Conservation (phyloP, 2,329 filamentous ascomycete species). For the Aspergillus caelatus region DNA sequence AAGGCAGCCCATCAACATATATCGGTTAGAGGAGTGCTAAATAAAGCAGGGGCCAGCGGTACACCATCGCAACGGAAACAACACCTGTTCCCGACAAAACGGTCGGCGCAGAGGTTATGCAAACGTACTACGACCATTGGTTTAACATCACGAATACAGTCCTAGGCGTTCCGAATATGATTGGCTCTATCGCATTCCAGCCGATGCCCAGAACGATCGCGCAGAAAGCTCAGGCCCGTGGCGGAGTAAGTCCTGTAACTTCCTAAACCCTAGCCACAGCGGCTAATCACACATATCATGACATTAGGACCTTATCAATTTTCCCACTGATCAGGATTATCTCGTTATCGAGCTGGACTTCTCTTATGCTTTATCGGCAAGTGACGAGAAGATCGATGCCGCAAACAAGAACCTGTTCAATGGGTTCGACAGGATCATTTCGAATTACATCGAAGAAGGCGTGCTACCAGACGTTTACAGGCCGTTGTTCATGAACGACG, state of each 20-base stretch:
- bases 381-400: constrained; percentile 42
- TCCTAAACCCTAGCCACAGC: neutral
- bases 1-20: neutral
- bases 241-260: constrained; percentile 35
- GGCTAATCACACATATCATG: neutral
- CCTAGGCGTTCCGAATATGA: constrained; percentile 28
- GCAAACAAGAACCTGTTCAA: constrained; percentile 43
- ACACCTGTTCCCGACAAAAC: constrained; percentile 38
- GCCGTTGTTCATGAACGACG: constrained; percentile 53
- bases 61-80: constrained; percentile 44
- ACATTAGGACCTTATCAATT: constrained; percentile 42
- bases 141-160: constrained; percentile 33
- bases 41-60: constrained; percentile 38
- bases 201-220: constrained; percentile 39
- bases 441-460: constrained; percentile 37
- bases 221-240: constrained; percentile 35
- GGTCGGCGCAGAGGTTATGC: constrained; percentile 33
- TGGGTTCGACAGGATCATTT: constrained; percentile 38
- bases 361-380: constrained; percentile 40
- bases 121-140: constrained; percentile 37
- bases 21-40: neutral
- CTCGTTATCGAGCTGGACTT: constrained; percentile 52
- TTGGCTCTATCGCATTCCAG: constrained; percentile 42
- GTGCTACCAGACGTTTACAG: constrained; percentile 44
- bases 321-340: constrained; percentile 44